Evolutionary conservation across 306 rosid genomes (phyloP), one percentile per base, ranked within the genome.

Genomic region (Prunus mume): DNA sequence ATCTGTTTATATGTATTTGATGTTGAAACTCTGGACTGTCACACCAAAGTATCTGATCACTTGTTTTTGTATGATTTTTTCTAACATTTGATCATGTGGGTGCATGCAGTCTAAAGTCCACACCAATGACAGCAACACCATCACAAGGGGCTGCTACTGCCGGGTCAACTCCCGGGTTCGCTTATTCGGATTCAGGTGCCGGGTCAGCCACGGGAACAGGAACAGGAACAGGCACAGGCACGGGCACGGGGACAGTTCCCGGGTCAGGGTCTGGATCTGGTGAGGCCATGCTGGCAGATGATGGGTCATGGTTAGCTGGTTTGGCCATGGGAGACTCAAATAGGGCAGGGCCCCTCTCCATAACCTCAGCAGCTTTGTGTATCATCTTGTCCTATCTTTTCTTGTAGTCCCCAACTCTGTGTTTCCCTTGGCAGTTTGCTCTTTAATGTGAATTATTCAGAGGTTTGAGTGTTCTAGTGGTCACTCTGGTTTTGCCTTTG

Each of bases 231-330:
- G 85, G 75, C 1, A 47, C 45, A 9, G 82, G 73, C 15, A 50
- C 83, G 3, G 80, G 58, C 65, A 12, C 65, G 0, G 34, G 41
- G 6, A 32, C 68, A 9, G 81, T 32, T 30, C 9, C 76, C 1
- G 84, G 76, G 1, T 25, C 81, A 1, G 71, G 56, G 65, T 24
- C 84, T 3, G 87, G 78, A 73, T 67, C 87, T 12, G 85, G 83
- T 34, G 83, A 75, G 69, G 63, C 87, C 41, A 54, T 77, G 73
- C 56, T 85, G 58, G 84, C 86, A 25, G 98, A 94, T 79, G 98
- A 94, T 79, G 93, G 98, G 50, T 89, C 98, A 74, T 91, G 93
- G 88, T 69, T 94, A 79, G 96, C 97, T 80, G 98, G 98, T 75
- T 82, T 94, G 57, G 98, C 98, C n/a, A 90, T 94, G 98, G 98